Base-by-base conservation (phyloP, 768 basidiomycete genomes). In the Mycena filopes region DNA sequence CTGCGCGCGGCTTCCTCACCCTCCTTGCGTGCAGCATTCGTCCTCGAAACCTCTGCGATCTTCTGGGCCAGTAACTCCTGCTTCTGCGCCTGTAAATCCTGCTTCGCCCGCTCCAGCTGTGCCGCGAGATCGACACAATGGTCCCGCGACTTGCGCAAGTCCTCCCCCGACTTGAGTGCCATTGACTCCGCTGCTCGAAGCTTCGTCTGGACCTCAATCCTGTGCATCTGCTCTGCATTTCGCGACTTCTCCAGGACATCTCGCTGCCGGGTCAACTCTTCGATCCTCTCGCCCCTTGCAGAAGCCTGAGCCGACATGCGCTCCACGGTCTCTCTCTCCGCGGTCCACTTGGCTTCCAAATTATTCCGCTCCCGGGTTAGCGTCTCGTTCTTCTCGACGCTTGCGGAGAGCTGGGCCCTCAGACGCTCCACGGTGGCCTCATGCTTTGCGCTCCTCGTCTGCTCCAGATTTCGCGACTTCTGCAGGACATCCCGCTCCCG, bases 201-300 rank as follows among this genome's bases (percentile, higher is more conserved):
- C 33, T 16, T 45, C 11, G 25, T 21, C 41, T 48, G 21, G 21
- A 29, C n/a, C 36, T 47, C 45, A 15, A 48, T 8, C 11, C 56
- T 28, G 9, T 33, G 56, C 31, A 48, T 48, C 25, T 58, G 56
- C 18, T 58, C 56, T 16, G 46, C 36, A 13, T 47, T 48, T 2
- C 56, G 36, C 23, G 23, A 4, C n/a, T 48, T 48, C 23, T 40
- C 36, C 13, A 25, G 7, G 29, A 45, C n/a, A 23, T 56, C 55
- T 2, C 29, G 25, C 10, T 33, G 29, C 20, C 23, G 42, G 33
- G 33, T 33, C 7, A 33, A 12, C 33, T 33, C 12, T 12, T 33
- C n/a, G n/a, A n/a, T n/a, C n/a, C n/a, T n/a, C n/a, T n/a, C n/a
- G n/a, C n/a, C n/a, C n/a, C n/a, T n/a, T n/a, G n/a, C n/a, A n/a